Base-by-base conservation (phyloP, 1,284 basidiomycete genomes). In the Sphaerobolus stellatus region DNA sequence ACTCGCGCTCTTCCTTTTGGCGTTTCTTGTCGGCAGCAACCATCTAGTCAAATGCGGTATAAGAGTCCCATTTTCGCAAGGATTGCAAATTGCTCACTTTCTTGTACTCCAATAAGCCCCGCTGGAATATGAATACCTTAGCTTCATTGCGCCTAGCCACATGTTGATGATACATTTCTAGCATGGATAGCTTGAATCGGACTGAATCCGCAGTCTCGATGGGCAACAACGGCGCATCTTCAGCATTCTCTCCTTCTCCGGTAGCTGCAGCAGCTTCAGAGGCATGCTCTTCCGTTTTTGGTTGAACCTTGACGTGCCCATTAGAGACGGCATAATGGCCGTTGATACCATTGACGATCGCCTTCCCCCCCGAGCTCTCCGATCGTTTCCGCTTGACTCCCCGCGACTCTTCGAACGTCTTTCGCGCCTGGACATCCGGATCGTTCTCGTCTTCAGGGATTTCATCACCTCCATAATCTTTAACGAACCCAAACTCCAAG, bases 121-220 rank as follows among this genome's bases (percentile, higher is more conserved):
- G 80, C 65, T 98, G 91, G 66, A 95, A 96, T 68, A 99, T 91
- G 57, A 98, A 73, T n/a, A 85, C 84, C 72, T 98, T 99, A 40
- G 82, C 83, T 66, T 94, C 90, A 57, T 86, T 74, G 31, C 96
- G 82, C 71, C 90, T 94, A 60, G 94, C 90, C n/a, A 98, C 80
- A 51, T 91, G 86, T 59, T 94, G 92, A 63, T 86, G 86, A 74
- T 98, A 99, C 76, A 95, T 94, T 67, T 97, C 91, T 59, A 98
- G 75, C 54, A 98, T 71, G 0, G 90, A 85, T 30, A 98, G 75
- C 75, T 99, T 99, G 73, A 98, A 88, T 27, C 84, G 78, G n/a
- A 98, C 75, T 31, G 96, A 96, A 41, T 93, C 90, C 27, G 82
- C 78, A 30, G 93, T 95, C 70, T 98, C 95, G 48, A 86, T 79